Base-by-base conservation (phyloP, 805 yeast genomes). In the Cyberlindnera meyerae region DNA sequence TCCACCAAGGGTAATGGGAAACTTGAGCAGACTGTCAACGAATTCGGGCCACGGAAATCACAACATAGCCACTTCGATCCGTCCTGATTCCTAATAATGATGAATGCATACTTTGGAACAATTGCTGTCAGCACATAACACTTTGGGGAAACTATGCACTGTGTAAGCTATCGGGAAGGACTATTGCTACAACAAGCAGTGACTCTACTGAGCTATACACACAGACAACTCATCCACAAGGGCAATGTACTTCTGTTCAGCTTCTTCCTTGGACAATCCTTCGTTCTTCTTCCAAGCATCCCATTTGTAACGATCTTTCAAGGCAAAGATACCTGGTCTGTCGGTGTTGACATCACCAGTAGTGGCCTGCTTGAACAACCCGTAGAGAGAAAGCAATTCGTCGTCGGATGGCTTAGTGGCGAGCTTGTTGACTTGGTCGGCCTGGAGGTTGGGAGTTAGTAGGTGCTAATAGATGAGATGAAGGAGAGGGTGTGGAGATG, bases 251-350 rank as follows among this genome's bases (percentile, higher is more conserved):
- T 87, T 72, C 52, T 72, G 47, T 71, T 90, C 97, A 43, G 98
- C 98, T 24, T 87, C 97, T 51, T 77, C 95, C 65, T 83, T 84
- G 27, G 87, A 65, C 43, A 75, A 75, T 40, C 98, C 98, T 69
- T 84, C 82, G 57, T 81, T 68, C 53, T 78, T 79, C 55, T 81
- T 81, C 97, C 97, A 93, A 8, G 97, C 75, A 60, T 89, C 90
- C 97, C 97, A 93, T 73, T 93, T 93, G 76, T 85, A 84, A 67
- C 94, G 88, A 51, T 90, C 97, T 70, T 83, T 87, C 68, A 93
- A 74, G 67, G 88, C 95, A 62, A 93, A 86, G 42, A 84, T 66
- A 46, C 96, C 93, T 37, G 98, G 98, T 69, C 86, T 85, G 38
- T 73, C 69, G 44, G 95, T 83, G 48, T 62, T 63, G 75, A 87